Conservation (phyloP, 2,329 filamentous ascomycete species). For the Fusarium metavorans region DNA sequence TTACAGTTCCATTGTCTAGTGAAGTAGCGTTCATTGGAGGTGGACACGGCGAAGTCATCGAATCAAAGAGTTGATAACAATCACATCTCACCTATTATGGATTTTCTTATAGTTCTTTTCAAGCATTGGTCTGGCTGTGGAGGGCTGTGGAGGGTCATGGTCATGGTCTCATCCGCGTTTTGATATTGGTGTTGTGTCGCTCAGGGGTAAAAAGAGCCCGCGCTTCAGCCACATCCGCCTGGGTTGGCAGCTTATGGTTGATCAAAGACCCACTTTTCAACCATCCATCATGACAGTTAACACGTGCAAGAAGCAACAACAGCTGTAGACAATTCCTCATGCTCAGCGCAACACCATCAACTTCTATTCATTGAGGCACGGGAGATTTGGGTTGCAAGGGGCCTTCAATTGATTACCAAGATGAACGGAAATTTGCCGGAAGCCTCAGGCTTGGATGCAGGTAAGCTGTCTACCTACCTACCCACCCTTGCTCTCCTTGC, state of each 20-base stretch:
- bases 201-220: slow-evolving; percentile 16
- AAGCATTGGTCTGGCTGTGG: background rate
- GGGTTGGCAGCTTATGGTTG: slow-evolving; percentile 10
- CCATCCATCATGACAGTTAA: slow-evolving; percentile 43
- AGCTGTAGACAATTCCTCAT: slow-evolving; percentile 21
- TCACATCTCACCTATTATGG: slow-evolving; percentile 12
- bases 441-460: slow-evolving; percentile 58
- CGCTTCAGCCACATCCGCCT: slow-evolving; percentile 30
- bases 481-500: slow-evolving; percentile 14
- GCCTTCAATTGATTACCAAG: slow-evolving; percentile 16
- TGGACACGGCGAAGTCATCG: slow-evolving; percentile 24
- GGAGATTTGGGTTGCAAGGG: background rate
- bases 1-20: slow-evolving; percentile 6
- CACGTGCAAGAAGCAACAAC: slow-evolving; percentile 41
- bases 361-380: slow-evolving; percentile 13
- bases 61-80: slow-evolving; percentile 20
- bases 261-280: slow-evolving; percentile 38
- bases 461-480: slow-evolving; percentile 46
- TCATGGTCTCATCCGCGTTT: background rate
- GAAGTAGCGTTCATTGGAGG: slow-evolving; percentile 21
- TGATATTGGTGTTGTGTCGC: background rate
- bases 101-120: background rate
- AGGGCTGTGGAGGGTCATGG: background rate
- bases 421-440: slow-evolving; percentile 57
- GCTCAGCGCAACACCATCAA: slow-evolving; percentile 4